phyloP scores from a whole-genome alignment of 2,329 filamentous ascomycete species.

The Mariannaea elegans region DNA sequence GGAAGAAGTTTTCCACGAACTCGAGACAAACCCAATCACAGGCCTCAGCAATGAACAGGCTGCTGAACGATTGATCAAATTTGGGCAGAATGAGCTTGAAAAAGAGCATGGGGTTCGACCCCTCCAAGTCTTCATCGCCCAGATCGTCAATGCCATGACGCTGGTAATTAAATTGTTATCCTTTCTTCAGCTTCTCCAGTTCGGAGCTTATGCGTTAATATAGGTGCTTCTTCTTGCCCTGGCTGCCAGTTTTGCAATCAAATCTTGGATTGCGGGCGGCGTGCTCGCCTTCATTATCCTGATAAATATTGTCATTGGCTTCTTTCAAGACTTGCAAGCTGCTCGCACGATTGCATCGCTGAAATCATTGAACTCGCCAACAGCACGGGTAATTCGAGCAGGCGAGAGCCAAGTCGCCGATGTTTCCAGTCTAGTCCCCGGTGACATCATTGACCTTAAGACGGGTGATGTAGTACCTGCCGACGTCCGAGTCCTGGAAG shows the following conservation, averaged over 20 bases:
- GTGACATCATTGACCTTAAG: constrained; percentile 64
- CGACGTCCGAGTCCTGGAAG: constrained; percentile 64
- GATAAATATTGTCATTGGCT: constrained; percentile 66
- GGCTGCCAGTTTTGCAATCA: constrained; percentile 65
- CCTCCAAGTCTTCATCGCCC: constrained; percentile 69
- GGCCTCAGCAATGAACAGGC: constrained; percentile 66
- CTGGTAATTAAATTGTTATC: constrained; percentile 53
- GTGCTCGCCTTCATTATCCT: constrained; percentile 66
- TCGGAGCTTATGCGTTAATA: not conserved
- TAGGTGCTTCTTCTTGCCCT: constrained; percentile 65
- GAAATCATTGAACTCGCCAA: constrained; percentile 53
- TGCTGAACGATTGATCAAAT: constrained; percentile 60
- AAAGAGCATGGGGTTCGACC: constrained; percentile 67
- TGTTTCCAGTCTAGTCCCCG: constrained; percentile 60
- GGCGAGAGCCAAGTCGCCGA: constrained; percentile 49
- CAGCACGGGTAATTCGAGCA: constrained; percentile 53
- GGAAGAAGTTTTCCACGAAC: constrained; percentile 61
- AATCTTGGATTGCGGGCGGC: constrained; percentile 68
- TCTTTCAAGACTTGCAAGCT: constrained; percentile 56
- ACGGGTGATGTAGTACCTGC: constrained; percentile 70
- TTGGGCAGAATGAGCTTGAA: constrained; percentile 71
- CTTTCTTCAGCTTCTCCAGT: too few relatives aligned
- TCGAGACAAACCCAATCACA: constrained; percentile 63
- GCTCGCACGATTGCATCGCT: constrained; percentile 61
- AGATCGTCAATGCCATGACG: constrained; percentile 76